Evolutionary conservation across 2,329 filamentous ascomycete genomes (phyloP), one percentile per base, ranked within the genome.

Genomic region (Monilinia laxa): DNA sequence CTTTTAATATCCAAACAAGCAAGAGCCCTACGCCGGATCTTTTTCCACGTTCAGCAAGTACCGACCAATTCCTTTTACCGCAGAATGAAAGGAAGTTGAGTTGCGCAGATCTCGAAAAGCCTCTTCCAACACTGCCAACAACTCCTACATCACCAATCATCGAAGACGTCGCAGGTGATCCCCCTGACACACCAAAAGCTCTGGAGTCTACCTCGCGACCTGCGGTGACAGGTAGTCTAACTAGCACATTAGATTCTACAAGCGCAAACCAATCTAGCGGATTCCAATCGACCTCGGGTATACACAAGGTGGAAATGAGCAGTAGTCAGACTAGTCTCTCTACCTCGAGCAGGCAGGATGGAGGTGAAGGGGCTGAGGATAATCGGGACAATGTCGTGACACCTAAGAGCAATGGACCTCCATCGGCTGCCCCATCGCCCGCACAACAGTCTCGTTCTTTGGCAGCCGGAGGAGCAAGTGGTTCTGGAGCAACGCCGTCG

Each of bases 351-450:
- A 79, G 80, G 69, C 80, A 80, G 45, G 82, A 85, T 54, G 78
- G 77, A 16, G 78, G 78, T 10, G 83, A 85, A 28, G 82, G 80
- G 16, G 72, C 80, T 31, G 79, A 74, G 16, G 73, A 80, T 38
- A 80, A 74, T 52, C 35, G 47, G 20, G 63, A 65, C 35, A 83
- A 86, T 64, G 82, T 80, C 62, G 74, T 81, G 68, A 83, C 81
- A 18, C 81, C 83, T 14, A 80, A 81, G 72, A 85, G 80, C 70
- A 83, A 82, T 69, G 85, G 84, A 4, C 82, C 82, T 20, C 75
- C 81, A 28, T 87, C 85, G 1, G 82, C 83, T 16, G 85, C 83
- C 0, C 85, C 84, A 57, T 88, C 87, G 3, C 85, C 86, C 3
- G 83, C 81, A 40, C 63, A 59, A 53, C 83, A 84, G 67, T 73